A percentile compares a stretch with the other conserved stretches of the same genome.
Evolutionary conservation across 352 stramenopile species (phyloP).

Genomic region (Globisporangium emineosum): DNA sequence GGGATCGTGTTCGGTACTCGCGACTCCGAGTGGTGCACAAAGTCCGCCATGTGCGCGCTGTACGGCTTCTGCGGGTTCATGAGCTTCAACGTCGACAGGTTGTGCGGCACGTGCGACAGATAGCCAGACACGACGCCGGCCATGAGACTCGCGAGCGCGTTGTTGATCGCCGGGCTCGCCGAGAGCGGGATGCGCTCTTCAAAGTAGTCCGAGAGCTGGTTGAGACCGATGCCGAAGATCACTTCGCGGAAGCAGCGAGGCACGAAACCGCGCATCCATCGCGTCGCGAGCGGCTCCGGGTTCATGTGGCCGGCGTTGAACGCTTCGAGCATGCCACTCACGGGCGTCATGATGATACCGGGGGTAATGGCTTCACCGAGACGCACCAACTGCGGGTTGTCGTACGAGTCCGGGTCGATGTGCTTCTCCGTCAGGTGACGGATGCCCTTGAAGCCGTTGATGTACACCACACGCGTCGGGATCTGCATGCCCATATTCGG

Average conservation of each 20-base stretch:
- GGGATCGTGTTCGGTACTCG: conserved; percentile 76
- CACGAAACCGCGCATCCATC: conserved; percentile 88
- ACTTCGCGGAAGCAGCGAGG: conserved; percentile 88
- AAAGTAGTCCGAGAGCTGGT: conserved; percentile 93
- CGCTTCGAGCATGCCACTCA: conserved; percentile 90
- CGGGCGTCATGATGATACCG: conserved; percentile 92
- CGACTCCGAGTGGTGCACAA: conserved; percentile 77
- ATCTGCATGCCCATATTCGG: conserved; percentile 95
- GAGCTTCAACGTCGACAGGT: conserved; percentile 95
- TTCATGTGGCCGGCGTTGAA: conserved; percentile 94
- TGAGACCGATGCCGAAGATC: conserved; percentile 92
- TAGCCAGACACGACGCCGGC: conserved; percentile 92
- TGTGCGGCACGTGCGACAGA: conserved; percentile 94
- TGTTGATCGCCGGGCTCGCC: conserved; percentile 71
- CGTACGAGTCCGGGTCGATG: conserved; percentile 79
- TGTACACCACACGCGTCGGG: conserved; percentile 90
- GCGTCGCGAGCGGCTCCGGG: conserved; percentile 79
- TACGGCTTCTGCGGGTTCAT: conserved; percentile 91
- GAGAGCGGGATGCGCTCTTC: conserved; percentile 86
- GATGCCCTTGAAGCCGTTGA: conserved; percentile 92
- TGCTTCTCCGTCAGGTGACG: conserved; percentile 84
- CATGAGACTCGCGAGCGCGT: conserved; percentile 85
- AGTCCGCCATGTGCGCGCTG: conserved; percentile 78
- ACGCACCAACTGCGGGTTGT: conserved; percentile 76
- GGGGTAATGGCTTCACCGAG: conserved; percentile 80